Evolutionary conservation across 78 protist genomes (phyloP).

Genomic region (Dictyostelium intermedium): DNA sequence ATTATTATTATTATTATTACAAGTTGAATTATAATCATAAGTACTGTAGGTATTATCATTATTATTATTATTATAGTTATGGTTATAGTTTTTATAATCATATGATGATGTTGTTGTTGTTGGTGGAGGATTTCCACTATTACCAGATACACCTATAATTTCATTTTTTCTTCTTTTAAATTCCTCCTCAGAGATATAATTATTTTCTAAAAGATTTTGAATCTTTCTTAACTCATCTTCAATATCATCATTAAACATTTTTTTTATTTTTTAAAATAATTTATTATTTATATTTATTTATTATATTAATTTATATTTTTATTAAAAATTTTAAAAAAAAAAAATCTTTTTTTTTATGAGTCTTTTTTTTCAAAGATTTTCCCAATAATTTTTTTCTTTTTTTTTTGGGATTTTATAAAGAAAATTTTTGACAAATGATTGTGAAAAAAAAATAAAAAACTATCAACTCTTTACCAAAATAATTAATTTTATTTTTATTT

Average conservation of each 20-base stretch:
- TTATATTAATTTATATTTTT: constrained; percentile 1
- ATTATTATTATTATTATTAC: no score
- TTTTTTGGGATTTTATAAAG: no score
- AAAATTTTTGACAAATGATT: no score
- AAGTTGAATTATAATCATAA: neutral
- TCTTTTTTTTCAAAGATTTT: no score
- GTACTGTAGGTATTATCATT: neutral
- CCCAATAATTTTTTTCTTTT: neutral
- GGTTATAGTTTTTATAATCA: no score
- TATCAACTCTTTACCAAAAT: no score
- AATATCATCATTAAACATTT: neutral
- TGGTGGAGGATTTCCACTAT: neutral
- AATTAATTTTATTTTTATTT: no score
- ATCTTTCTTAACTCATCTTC: constrained; percentile 8
- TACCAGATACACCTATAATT: neutral
- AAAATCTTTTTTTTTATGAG: neutral
- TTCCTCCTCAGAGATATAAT: constrained; percentile 12
- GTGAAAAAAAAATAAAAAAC: no score
- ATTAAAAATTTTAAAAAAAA: neutral
- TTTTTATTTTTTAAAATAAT: no score
- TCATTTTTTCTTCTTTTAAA: constrained; percentile 11
- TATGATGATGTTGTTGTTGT: neutral
- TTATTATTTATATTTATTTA: neutral
- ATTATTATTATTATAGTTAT: neutral
- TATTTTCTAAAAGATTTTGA: constrained; percentile 8